These are phyloP conservation scores for Megacollybia marginata DNA, from an alignment of 768 basidiomycete genomes.

Conservation along the genomic window DNA sequence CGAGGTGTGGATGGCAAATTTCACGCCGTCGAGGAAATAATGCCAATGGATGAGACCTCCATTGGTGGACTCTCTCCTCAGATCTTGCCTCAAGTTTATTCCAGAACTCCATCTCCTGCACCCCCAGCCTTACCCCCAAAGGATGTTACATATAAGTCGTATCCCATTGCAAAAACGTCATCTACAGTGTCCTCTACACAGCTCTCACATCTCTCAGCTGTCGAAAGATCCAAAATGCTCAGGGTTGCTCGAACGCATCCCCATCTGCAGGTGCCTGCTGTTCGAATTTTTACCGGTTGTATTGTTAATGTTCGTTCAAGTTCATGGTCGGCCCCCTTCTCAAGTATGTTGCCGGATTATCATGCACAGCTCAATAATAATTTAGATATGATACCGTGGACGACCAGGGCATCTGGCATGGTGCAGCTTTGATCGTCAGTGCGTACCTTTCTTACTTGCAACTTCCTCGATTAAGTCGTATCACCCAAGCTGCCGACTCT, in stretches of 20 bases:
- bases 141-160: constrained; percentile 25
- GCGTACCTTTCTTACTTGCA: constrained; percentile 24
- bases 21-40: constrained; percentile 48
- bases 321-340: constrained; percentile 91
- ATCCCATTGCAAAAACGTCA: constrained; percentile 11
- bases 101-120: constrained; percentile 20
- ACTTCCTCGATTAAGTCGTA: not conserved
- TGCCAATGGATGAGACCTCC: constrained; percentile 54
- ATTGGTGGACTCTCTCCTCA: constrained; percentile 47
- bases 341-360: constrained; percentile 20
- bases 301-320: constrained; percentile 19
- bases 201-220: constrained; percentile 46
- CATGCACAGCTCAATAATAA: not conserved
- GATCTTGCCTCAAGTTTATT: constrained; percentile 16
- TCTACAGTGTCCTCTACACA: constrained; percentile 27
- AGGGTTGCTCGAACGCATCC: constrained; percentile 68
- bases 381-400: constrained; percentile 81
- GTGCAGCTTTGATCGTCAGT: constrained; percentile 86
- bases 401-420: constrained; percentile 73
- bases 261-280: constrained; percentile 50
- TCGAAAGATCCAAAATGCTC: constrained; percentile 57
- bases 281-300: not conserved
- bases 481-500: constrained; percentile 56
- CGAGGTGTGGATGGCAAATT: constrained; percentile 43
- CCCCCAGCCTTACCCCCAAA: constrained; percentile 46